phyloP scores from a whole-genome alignment of 257 asterid species.

The Capsicum baccatum region DNA sequence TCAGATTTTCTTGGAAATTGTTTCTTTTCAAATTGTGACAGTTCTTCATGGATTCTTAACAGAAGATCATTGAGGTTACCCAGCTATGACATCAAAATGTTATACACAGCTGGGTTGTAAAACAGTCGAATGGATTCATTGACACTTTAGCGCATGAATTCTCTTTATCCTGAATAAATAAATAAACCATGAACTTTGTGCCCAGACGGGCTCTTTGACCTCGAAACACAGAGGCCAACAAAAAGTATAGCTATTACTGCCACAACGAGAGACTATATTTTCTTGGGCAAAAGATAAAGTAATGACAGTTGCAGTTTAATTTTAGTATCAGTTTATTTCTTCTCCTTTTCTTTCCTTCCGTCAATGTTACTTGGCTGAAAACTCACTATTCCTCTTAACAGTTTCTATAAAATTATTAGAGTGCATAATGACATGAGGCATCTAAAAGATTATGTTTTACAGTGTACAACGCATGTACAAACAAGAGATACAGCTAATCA shows the following conservation, averaged over 20 bases:
- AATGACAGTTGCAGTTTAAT: background rate
- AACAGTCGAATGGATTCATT: background rate
- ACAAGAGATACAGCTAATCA: background rate
- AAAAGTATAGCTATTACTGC: too few species aligned
- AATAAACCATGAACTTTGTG: background rate
- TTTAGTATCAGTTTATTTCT: slow-evolving; percentile 14
- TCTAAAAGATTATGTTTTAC: slow-evolving; percentile 8
- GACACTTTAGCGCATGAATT: background rate
- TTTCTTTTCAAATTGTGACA: background rate
- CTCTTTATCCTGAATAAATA: background rate
- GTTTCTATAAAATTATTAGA: slow-evolving; percentile 12
- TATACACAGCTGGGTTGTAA: background rate
- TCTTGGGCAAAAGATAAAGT: background rate
- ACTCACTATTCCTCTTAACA: background rate
- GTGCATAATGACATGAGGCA: background rate
- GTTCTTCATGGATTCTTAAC: background rate
- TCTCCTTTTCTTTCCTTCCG: slow-evolving; percentile 11
- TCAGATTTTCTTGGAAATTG: background rate
- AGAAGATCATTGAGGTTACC: background rate
- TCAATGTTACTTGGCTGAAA: background rate
- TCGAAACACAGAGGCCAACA: background rate
- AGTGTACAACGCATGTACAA: background rate
- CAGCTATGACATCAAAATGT: background rate
- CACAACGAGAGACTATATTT: background rate
- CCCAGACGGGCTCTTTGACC: background rate